A percentile compares a stretch with the other conserved stretches of the same genome.
These are phyloP conservation scores for Xylariaceae sp. DNA, from an alignment of 2,329 filamentous ascomycete genomes.

Conservation along the genomic window DNA sequence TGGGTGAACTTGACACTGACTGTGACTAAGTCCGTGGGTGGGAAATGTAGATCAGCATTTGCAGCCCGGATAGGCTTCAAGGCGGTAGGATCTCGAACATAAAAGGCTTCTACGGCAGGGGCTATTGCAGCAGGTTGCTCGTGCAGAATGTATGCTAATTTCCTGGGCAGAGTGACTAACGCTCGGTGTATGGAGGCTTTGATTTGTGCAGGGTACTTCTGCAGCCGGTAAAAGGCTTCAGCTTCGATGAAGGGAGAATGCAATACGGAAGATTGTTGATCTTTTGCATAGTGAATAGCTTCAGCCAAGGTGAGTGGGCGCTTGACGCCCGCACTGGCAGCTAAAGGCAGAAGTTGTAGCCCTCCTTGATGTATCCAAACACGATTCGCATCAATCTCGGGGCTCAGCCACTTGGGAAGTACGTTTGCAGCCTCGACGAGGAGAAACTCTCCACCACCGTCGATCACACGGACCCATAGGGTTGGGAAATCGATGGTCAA, in stretches of 20 bases:
- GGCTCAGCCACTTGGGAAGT: constrained; percentile 85
- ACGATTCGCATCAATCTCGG: constrained; percentile 82
- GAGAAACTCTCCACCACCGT: constrained; percentile 92
- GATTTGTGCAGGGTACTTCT: constrained; percentile 79
- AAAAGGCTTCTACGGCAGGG: constrained; percentile 86
- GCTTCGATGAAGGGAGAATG: constrained; percentile 74
- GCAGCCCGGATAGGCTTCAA: constrained; percentile 65
- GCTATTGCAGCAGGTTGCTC: constrained; percentile 72
- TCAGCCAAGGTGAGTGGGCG: constrained; percentile 58
- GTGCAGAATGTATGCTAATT: constrained; percentile 76
- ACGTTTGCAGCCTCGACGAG: constrained; percentile 89
- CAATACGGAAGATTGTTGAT: constrained; percentile 57
- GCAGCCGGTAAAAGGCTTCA: constrained; percentile 86
- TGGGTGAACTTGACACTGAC: constrained; percentile 81
- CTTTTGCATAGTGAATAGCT: constrained; percentile 60
- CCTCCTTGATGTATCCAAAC: constrained; percentile 84
- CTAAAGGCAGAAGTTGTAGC: constrained; percentile 68
- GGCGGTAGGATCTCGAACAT: constrained; percentile 78
- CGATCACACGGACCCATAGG: constrained; percentile 79
- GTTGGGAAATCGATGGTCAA: constrained; percentile 69
- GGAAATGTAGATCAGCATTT: constrained; percentile 58
- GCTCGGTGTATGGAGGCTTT: constrained; percentile 72
- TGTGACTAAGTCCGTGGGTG: constrained; percentile 75
- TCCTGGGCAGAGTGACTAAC: constrained; percentile 72
- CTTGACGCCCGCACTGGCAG: constrained; percentile 35